Evolutionary conservation across 345 rosid genomes (phyloP), one percentile per base, ranked within the genome.

Genomic region (Citrus hindsii): DNA sequence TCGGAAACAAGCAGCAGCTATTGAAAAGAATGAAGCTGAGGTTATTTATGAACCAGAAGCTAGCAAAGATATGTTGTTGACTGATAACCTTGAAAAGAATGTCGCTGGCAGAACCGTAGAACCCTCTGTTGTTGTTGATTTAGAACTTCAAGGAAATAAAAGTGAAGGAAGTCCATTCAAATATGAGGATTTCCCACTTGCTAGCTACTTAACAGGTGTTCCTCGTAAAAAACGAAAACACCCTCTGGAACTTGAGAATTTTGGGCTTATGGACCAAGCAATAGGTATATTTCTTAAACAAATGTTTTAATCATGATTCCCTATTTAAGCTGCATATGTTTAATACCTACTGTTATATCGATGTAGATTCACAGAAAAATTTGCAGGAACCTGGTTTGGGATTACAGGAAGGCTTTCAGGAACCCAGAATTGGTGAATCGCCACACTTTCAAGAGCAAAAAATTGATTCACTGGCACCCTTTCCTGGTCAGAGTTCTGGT

Each of bases 131-230:
- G 46, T 40, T 9, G 24, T 53, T n/a, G 60, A 38, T 71, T 25
- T 70, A 30, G 25, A 67, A 14, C 9, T 33, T 62, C 7, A 21
- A 14, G 67, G 66, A 9, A 28, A 53, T 21, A 67, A 9, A 69
- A 61, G 5, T 28, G 55, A 18, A 18, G 63, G 13, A 24, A 27
- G 19, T 40, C n/a, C 78, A 58, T 61, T 25, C 18, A 24, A 73
- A 53, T 32, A 73, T 65, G 78, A 46, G 8, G 28, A 25, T 48
- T 75, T 48, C 7, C n/a, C 3, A 0, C 21, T 67, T 37, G 12
- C n/a, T n/a, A 7, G 61, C 75, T 59, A 67, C 12, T 33, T 67
- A 7, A 64, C 40, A 69, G 82, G 79, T 70, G 71, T 28, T 32
- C 60, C 53, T 28, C 38, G 21, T 2, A 19, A 46, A 46, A 46